Base-by-base conservation (phyloP, 345 rosid species). In the Eucalyptus lansdowneana region DNA sequence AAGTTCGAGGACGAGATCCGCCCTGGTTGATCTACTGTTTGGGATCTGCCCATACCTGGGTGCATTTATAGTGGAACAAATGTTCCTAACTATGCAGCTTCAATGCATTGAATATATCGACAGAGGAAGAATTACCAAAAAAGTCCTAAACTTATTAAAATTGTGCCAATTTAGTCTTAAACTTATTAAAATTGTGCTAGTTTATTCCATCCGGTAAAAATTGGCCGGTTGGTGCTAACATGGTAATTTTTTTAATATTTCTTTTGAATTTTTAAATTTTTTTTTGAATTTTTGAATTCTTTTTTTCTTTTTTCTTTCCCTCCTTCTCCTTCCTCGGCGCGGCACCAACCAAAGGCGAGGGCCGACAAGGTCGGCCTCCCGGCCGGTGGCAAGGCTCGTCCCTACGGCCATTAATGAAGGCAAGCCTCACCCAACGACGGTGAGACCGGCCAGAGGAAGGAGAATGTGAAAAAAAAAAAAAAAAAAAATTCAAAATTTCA, bases 331-430 rank as follows among this genome's bases (percentile, higher is more conserved):
- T 50, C 15, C 50, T 50, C 0, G n/a, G n/a, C n/a, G n/a, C n/a
- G n/a, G n/a, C n/a, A n/a, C 15, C 1, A 14, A 6, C 50, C 2
- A 50, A 0, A 13, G 16, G 16, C 3, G 3, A 50, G 16, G 16
- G 50, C 0, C 0, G 6, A 2, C 50, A 14, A 50, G 50, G 50
- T 50, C 0, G 14, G 6, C 50, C 50, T 14, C 16, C 6, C 6
- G 2, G 0, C 16, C 0, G 5, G 0, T 50, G 50, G 50, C 16
- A 0, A 50, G 50, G 50, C 50, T 50, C 0, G 2, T 50, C 16
- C 50, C 6, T 14, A 0, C 0, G 6, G 16, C 50, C 50, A 50
- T 1, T 50, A 0, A 6, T 6, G 0, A 50, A 50, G 50, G 50
- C 1, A 2, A 50, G 50, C 50, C 50, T 50, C 44, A 2, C 8